Conservation (phyloP, 148 eudicot genomes). For the Heliosperma pusillum region DNA sequence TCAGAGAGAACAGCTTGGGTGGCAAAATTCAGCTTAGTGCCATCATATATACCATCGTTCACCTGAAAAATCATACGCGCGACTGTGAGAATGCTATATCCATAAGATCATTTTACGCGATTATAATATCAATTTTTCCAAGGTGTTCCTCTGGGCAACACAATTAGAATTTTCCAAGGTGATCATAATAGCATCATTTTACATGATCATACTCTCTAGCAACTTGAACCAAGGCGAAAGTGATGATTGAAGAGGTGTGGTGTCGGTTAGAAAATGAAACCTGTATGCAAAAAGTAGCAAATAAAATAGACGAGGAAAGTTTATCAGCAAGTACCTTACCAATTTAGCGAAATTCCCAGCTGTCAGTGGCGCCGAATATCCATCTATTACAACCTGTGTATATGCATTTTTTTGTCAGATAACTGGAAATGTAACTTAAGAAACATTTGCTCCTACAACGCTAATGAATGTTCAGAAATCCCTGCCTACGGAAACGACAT, state of each 20-base stretch:
- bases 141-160: too few species aligned
- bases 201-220: not conserved
- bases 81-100: constrained; percentile 4
- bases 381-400: constrained; percentile 73
- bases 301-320: constrained; percentile 23
- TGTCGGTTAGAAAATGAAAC: constrained; percentile 5
- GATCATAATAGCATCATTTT: too few species aligned
- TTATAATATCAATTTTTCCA: too few species aligned
- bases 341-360: constrained; percentile 94
- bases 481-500: not conserved
- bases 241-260: not conserved
- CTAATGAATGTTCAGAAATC: not conserved
- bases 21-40: constrained; percentile 60
- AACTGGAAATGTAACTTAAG: not conserved
- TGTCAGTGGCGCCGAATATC: constrained; percentile 92
- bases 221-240: not conserved
- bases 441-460: not conserved
- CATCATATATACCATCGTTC: constrained; percentile 78
- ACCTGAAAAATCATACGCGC: constrained; percentile 42
- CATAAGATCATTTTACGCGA: not conserved
- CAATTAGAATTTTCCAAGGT: too few species aligned
- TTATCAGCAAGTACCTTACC: constrained; percentile 77
- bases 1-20: constrained; percentile 88
- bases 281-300: not conserved
- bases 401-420: constrained; percentile 16